Percentiles rank a stretch among this genome's conserved stretches.
These are phyloP conservation scores for Populus hybrid DNA, from an alignment of 441 rosid species.

Conservation along the genomic window DNA sequence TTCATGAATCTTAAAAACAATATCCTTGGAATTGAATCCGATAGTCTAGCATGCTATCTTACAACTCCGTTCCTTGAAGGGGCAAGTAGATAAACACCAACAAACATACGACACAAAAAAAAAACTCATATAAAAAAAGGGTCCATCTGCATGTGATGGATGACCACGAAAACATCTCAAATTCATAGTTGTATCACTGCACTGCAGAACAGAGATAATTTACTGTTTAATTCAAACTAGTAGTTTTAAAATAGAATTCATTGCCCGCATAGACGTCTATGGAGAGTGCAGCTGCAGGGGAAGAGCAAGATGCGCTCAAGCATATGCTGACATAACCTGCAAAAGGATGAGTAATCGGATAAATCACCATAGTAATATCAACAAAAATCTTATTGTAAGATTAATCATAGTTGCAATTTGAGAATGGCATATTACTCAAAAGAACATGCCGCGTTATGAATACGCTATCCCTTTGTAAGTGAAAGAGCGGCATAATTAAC, in stretches of 20 bases:
- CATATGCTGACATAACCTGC: not conserved
- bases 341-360: not conserved
- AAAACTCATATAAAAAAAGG: not conserved
- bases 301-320: not conserved
- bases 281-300: not conserved
- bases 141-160: not conserved
- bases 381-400: not conserved
- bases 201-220: not conserved
- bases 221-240: not conserved
- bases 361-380: not conserved
- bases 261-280: not conserved
- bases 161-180: not conserved
- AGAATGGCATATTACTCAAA: not conserved
- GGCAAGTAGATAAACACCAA: not conserved
- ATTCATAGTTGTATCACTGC: not conserved
- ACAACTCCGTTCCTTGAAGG: not conserved
- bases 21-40: not conserved
- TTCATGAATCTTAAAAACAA: not conserved
- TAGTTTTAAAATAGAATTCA: not conserved
- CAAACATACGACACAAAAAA: not conserved
- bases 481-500: not conserved
- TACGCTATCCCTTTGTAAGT: not conserved
- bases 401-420: not conserved
- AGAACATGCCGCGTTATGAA: not conserved
- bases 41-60: not conserved